Evolutionary conservation across 2,329 filamentous ascomycete species (phyloP), one percentile per base, ranked within the genome.

Genomic region (Neospermospora avenae): DNA sequence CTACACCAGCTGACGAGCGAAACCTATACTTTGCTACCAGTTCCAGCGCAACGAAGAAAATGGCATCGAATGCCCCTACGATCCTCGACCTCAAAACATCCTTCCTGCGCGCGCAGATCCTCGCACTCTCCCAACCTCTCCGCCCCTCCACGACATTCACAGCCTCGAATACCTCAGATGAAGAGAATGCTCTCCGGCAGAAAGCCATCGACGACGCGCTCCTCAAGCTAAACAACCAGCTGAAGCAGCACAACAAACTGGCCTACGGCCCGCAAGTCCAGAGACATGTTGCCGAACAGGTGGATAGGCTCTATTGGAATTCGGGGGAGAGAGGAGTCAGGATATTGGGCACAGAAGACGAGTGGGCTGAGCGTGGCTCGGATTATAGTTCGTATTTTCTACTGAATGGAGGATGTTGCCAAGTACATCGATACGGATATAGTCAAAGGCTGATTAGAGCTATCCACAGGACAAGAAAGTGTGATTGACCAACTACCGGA

Each of bases 211-310:
- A 86, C 65, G 83, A 86, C 62, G 83, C 79, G 13, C 71, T 87
- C 4, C 76, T 77, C 64, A 79, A 79, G 42, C 76, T 89, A 13
- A 89, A 89, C 70, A 81, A 85, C 61, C 75, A 79, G 16, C 74
- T 90, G 14, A 81, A 82, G 65, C 84, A 87, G 66, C 88, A 91
- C 71, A 81, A 81, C 31, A 83, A 82, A 37, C 81, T 85, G 58
- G 84, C 85, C 4, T 90, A 90, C 71, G 81, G 85, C 16, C 81
- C 86, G 0, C 85, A 88, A 67, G 86, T 87, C n/a, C 84, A 81
- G 55, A 81, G 87, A 37, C 86, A 89, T 68, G 81, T 91, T 18
- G 87, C 88, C 1, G 87, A 90, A 76, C 88, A 91, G 75, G 84
- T 91, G 44, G 86, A 89, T 73, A 74, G 75, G 51, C 75, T 89